phyloP scores from a whole-genome alignment of 352 stramenopile genomes.

The Thalassiosira exigua region DNA sequence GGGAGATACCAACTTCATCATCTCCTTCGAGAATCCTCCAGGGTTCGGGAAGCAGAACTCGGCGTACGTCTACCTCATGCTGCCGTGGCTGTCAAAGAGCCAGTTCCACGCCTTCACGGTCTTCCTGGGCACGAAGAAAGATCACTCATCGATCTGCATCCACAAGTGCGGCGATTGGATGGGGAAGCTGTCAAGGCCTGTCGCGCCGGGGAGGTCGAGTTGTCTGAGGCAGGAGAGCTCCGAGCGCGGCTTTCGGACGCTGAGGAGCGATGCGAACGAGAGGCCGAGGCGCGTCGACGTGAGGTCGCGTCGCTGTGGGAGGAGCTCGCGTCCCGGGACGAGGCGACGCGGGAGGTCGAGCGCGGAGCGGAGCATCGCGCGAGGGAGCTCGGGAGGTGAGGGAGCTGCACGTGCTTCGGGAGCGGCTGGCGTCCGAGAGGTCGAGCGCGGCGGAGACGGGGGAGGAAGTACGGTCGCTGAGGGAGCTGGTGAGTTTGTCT shows the following conservation, averaged over 20 bases:
- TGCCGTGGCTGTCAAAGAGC: constrained; percentile 54
- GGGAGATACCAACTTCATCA: constrained; percentile 35
- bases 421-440: too few species aligned
- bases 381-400: too few species aligned
- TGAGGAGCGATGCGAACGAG: too few species aligned
- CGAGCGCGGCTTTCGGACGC: too few species aligned
- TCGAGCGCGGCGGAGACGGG: too few species aligned
- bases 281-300: too few species aligned
- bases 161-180: too few species aligned
- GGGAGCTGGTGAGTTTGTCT: too few species aligned
- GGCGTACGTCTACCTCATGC: constrained; percentile 58
- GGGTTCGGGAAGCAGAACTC: constrained; percentile 55
- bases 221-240: not conserved
- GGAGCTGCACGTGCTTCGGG: too few species aligned
- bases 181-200: too few species aligned
- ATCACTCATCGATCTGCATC: constrained; percentile 54
- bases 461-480: too few species aligned
- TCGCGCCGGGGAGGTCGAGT: too few species aligned
- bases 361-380: not conserved
- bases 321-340: not conserved
- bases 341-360: not conserved
- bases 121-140: constrained; percentile 40
- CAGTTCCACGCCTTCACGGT: constrained; percentile 64
- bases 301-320: not conserved
- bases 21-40: constrained; percentile 57